Conservation (phyloP, 2,329 filamentous ascomycete species). For the Hypoxylon sp. region DNA sequence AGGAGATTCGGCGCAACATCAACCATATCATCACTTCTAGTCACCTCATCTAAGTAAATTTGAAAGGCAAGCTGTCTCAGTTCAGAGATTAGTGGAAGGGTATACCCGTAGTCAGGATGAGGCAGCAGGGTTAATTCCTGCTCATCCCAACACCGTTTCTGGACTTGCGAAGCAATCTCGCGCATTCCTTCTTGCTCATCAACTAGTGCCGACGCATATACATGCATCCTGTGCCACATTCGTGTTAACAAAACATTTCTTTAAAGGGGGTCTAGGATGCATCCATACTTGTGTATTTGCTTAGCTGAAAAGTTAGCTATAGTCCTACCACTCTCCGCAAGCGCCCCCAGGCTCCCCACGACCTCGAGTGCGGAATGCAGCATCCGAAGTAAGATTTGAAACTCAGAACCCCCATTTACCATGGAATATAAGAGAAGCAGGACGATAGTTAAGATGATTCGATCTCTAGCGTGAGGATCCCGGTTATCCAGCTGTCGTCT, state of each 20-base stretch:
- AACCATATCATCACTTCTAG: not conserved
- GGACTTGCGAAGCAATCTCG: not conserved
- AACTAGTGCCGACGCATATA: not conserved
- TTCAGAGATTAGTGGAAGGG: not conserved
- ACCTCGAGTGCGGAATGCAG: constrained; percentile 2
- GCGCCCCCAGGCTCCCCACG: not conserved
- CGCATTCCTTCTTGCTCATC: not conserved
- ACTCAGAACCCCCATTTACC: constrained; percentile 2
- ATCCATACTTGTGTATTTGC: not conserved
- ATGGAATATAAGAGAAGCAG: not conserved
- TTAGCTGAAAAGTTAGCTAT: not conserved
- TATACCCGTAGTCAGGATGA: not conserved
- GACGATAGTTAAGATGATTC: not conserved
- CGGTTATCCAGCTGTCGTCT: not conserved
- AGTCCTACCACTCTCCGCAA: not conserved
- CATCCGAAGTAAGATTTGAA: constrained; percentile 1
- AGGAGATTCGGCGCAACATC: not conserved
- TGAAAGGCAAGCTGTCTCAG: not conserved
- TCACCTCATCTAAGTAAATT: not conserved
- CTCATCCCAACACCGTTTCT: not conserved
- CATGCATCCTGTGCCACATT: not conserved
- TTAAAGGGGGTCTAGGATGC: not conserved
- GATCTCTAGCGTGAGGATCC: not conserved
- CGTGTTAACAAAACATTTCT: not conserved
- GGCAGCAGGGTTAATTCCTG: not conserved